Conservation (phyloP, 441 rosid genomes). For the Pelargonium citronellum region DNA sequence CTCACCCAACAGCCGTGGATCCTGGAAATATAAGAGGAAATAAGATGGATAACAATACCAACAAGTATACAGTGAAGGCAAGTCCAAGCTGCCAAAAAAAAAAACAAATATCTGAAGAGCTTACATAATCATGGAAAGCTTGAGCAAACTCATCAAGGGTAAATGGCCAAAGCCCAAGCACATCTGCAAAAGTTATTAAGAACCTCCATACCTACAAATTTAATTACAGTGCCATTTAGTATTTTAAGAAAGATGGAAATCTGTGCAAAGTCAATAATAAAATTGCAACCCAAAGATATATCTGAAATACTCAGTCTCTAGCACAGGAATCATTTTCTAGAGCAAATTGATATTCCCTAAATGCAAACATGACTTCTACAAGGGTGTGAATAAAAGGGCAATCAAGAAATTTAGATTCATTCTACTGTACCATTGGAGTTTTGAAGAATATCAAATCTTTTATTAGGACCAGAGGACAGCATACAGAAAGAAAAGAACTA, state of each 20-base stretch:
- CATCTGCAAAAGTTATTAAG: slow-evolving; percentile 66
- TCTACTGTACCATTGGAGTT: background rate
- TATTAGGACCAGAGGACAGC: slow-evolving; percentile 1
- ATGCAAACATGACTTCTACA: background rate
- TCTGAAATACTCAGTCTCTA: background rate
- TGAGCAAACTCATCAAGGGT: slow-evolving; percentile 82
- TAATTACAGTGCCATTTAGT: slow-evolving; percentile 18
- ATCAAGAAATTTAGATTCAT: background rate
- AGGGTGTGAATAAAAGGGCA: background rate
- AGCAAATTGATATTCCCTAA: background rate
- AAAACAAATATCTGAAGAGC: slow-evolving; percentile 17
- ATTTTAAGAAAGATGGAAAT: background rate
- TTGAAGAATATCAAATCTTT: background rate
- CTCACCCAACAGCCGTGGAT: slow-evolving; percentile 72
- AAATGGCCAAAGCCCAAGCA: slow-evolving; percentile 88
- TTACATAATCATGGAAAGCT: slow-evolving; percentile 78
- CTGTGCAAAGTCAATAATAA: background rate
- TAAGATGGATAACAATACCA: slow-evolving; percentile 23
- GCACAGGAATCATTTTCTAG: slow-evolving; percentile 12
- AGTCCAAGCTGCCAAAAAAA: slow-evolving; percentile 11
- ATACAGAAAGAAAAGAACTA: slow-evolving; percentile 16
- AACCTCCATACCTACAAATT: slow-evolving; percentile 72
- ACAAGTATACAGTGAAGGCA: slow-evolving; percentile 18
- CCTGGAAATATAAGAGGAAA: slow-evolving; percentile 37
- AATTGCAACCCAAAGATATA: background rate